Conservation (phyloP, 129 eudicot genomes). For the Cynara cardunculus region DNA sequence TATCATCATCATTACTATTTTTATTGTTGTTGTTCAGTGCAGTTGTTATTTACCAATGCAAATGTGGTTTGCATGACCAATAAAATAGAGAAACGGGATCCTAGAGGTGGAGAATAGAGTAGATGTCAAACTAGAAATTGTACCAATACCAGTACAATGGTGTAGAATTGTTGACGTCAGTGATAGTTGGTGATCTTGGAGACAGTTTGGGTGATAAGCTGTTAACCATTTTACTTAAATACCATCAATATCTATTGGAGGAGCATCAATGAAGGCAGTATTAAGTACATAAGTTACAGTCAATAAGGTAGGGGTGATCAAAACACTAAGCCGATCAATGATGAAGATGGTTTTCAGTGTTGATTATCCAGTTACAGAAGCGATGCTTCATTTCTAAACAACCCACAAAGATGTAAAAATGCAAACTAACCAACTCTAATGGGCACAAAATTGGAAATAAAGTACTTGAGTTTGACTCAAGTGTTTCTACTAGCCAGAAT, state of each 20-base stretch:
- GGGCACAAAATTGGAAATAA: neutral
- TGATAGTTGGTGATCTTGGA: neutral
- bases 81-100: neutral
- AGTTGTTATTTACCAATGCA: neutral
- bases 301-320: neutral
- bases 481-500: neutral
- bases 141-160: neutral
- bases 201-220: neutral
- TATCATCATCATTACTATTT: neutral
- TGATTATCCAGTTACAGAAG: neutral
- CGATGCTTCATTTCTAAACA: neutral
- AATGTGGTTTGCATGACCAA: neutral
- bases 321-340: neutral
- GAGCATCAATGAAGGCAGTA: neutral
- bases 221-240: neutral
- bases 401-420: neutral
- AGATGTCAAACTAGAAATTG: neutral
- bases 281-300: neutral
- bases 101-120: neutral
- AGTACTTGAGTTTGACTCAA: neutral
- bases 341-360: neutral
- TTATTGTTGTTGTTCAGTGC: neutral
- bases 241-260: neutral
- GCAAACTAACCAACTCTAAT: neutral
- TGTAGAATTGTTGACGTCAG: neutral